Base-by-base conservation (phyloP, 2,329 filamentous ascomycete species). In the Colletotrichum gloeosporioides region DNA sequence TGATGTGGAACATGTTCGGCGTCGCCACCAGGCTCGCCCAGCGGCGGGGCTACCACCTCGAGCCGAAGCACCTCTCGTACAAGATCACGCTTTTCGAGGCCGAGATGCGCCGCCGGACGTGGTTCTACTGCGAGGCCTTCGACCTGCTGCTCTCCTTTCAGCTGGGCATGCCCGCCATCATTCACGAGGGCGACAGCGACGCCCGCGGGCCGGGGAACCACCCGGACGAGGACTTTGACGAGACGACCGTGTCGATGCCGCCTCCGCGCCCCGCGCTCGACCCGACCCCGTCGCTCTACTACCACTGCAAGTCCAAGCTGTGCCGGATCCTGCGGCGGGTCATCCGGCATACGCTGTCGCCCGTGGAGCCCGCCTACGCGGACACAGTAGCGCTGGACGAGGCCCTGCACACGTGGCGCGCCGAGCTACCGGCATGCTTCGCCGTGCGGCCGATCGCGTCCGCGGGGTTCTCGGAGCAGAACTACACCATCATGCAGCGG, bases 1-100 rank as follows among this genome's bases (percentile, higher is more conserved):
- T 85, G 4, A 80, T 89, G 27, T 90, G 88, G 88, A 85, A 87
- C 6, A 83, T 89, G 27, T 87, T 89, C 77, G 85, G 85, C 55
- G 82, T 89, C 22, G 85, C 86, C 7, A 85, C 86, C 4, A 86
- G 89, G 8, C 84, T 90, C 27, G 89, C 89, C 6, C 89, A 90
- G 80, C 85, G 87, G 8, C 86, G 88, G 81, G 89, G 89, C 16
- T 90, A 90, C 73, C 88, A 90, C 74, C 86, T 89, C 10, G 88
- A 90, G 61, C 84, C 87, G 4, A 82, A 81, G 29, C 84, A 85
- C 77, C 81, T 89, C 5, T 82, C 85, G 3, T 74, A 78, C 18
- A 83, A 80, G 67, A 83, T 90, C 36, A 86, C 85, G 3, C 85
- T 88, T 0, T 90, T 90, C 71, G 87, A 89, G 66, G 87, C 84